A percentile compares a stretch with the other conserved stretches of the same genome.
Evolutionary conservation across 164 flowering plant genomes (phyloP).

Genomic region (Saururus chinensis): DNA sequence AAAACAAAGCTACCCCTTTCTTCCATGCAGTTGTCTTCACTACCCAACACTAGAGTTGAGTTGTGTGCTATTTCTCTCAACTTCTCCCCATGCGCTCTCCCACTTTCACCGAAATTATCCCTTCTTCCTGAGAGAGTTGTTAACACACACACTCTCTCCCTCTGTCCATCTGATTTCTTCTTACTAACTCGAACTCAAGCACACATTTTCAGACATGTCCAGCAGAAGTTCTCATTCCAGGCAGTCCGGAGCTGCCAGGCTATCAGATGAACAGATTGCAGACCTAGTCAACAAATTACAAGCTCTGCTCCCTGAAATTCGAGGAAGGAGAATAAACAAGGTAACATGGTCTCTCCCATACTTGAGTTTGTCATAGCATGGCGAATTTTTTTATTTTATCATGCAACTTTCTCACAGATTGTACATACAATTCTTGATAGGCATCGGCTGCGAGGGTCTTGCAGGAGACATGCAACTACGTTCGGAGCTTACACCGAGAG

Average conservation of each 20-base stretch:
- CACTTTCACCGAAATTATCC: constrained; percentile 1
- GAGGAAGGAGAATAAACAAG: constrained; percentile 40
- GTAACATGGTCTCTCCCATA: not conserved
- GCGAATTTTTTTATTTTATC: too few species aligned
- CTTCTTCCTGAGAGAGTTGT: constrained; percentile 3
- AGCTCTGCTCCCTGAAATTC: constrained; percentile 73
- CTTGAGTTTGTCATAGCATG: not conserved
- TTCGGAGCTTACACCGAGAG: constrained; percentile 64
- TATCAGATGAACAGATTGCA: constrained; percentile 72
- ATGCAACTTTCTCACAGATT: too few species aligned
- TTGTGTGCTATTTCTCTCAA: not conserved
- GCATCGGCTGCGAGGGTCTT: constrained; percentile 67
- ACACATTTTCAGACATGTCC: constrained; percentile 36
- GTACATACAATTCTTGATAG: constrained; percentile 16
- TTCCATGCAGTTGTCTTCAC: constrained; percentile 23
- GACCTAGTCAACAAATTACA: constrained; percentile 79
- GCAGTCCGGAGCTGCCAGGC: constrained; percentile 41
- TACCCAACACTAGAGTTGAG: constrained; percentile 11
- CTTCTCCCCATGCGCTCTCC: not conserved
- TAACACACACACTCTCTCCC: not conserved
- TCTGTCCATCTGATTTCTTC: not conserved
- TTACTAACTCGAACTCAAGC: not conserved
- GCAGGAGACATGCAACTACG: constrained; percentile 89
- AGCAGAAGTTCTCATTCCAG: constrained; percentile 85
- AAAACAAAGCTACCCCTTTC: constrained; percentile 12